Evolutionary conservation across 2,329 filamentous ascomycete species (phyloP), one percentile per base, ranked within the genome.

Genomic region (Aureobasidium melanogenum): DNA sequence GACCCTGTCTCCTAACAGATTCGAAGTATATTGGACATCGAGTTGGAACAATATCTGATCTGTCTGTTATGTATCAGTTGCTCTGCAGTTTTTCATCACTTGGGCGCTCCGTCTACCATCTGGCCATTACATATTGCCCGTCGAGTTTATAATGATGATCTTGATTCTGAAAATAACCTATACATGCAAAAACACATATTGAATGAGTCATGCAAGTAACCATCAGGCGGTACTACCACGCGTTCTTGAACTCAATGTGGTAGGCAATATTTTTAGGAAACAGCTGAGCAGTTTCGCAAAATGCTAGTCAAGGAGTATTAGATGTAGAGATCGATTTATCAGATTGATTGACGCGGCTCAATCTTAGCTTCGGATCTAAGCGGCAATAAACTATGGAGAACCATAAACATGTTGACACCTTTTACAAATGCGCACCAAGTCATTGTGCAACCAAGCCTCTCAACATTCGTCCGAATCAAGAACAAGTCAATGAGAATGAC

Each of bases 311-410:
- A 28, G 15, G 15, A n/a, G 24, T 26, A 5, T 17, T 47, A n/a
- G 24, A 17, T 1, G 2, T 15, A 15, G 12, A 36, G 32, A 36
- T 36, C 12, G 15, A 6, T 36, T 5, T 36, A 6, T 1, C 17
- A 48, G n/a, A 36, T 22, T 30, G 10, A 12, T 8, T 54, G 22
- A 26, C 14, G 34, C 19, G 34, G 34, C 19, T 38, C 34, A 26
- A 19, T 36, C 1, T 47, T 57, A 58, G 41, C 15, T 22, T 47
- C 54, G 54, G 54, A 58, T 46, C 41, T 58, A 58, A 58, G 41
- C 54, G 52, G 52, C 17, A 2, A 22, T 56, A 56, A 36, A 19
- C n/a, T 9, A 9, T 38, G 38, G 8, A 39, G 38, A 28, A 30
- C 14, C 4, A 2, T 6, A n/a, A 28, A 41, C 51, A 30, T 44